A percentile compares a stretch with the other conserved stretches of the same genome.
These are phyloP conservation scores for Aspergillus leporis DNA, from an alignment of 495 filamentous ascomycete species.

Conservation along the genomic window DNA sequence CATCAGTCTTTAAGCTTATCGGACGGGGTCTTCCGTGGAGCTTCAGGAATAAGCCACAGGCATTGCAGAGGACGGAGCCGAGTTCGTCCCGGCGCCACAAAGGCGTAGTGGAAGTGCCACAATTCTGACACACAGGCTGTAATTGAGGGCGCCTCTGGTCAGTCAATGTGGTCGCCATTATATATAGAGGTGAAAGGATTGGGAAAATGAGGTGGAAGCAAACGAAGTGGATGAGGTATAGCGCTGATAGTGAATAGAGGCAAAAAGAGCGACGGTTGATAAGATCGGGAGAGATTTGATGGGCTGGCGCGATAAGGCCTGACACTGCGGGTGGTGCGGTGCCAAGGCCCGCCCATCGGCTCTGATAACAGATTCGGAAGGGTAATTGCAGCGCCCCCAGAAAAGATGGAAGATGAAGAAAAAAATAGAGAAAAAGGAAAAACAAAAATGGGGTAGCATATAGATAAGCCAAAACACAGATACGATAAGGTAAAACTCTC, in stretches of 20 bases:
- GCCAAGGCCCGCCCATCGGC: constrained; percentile 35
- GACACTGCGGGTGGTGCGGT: constrained; percentile 36
- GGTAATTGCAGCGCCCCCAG: constrained; percentile 22
- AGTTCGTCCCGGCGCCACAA: constrained; percentile 96
- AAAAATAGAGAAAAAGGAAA: constrained; percentile 13
- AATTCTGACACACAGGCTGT: constrained; percentile 98
- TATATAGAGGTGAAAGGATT: constrained; percentile 26
- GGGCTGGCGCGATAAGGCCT: constrained; percentile 43
- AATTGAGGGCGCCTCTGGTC: constrained; percentile 57
- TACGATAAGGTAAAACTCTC: constrained; percentile 16
- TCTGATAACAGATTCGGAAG: constrained; percentile 37
- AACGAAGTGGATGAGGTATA: constrained; percentile 21
- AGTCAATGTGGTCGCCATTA: constrained; percentile 59
- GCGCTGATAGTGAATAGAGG: constrained; percentile 32
- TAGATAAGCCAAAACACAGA: constrained; percentile 9
- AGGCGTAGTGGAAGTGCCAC: constrained; percentile 90
- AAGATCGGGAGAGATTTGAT: constrained; percentile 55
- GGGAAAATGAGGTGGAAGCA: constrained; percentile 21
- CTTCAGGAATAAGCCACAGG: constrained; percentile 96
- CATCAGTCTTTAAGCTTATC: constrained; percentile 96
- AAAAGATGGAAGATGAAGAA: constrained; percentile 23
- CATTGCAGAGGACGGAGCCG: constrained; percentile 98
- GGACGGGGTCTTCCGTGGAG: constrained; percentile 90
- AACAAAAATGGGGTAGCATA: neutral
- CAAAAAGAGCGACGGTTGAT: constrained; percentile 38